phyloP scores from a whole-genome alignment of 2,329 filamentous ascomycete genomes.

The Aspergillus sp. region DNA sequence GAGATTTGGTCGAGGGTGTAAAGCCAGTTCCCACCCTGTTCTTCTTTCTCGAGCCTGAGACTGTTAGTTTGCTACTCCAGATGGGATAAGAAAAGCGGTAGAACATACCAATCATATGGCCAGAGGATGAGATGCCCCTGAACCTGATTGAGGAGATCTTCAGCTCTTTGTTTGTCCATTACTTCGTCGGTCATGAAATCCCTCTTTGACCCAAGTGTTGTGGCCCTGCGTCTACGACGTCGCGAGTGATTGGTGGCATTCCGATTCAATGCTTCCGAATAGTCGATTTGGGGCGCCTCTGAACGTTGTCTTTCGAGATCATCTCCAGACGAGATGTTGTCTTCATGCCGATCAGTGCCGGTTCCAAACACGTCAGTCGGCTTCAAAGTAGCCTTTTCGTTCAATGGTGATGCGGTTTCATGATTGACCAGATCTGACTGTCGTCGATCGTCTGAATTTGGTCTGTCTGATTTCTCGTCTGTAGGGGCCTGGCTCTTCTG shows the following conservation, averaged over 20 bases:
- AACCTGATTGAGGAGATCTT: slow-evolving; percentile 75
- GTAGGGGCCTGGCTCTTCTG: slow-evolving; percentile 28
- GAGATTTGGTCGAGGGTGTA: slow-evolving; percentile 96
- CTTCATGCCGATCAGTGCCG: slow-evolving; percentile 24
- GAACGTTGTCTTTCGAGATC: slow-evolving; percentile 34
- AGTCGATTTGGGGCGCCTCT: slow-evolving; percentile 34
- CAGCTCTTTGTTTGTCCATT: slow-evolving; percentile 71
- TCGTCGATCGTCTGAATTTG: slow-evolving; percentile 34
- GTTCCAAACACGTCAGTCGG: slow-evolving; percentile 27
- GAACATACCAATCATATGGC: slow-evolving; percentile 80
- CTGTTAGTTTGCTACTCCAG: slow-evolving; percentile 10
- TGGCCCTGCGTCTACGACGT: slow-evolving; percentile 44
- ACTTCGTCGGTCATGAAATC: slow-evolving; percentile 69
- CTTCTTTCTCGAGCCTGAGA: slow-evolving; percentile 74
- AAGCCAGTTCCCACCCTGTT: slow-evolving; percentile 91
- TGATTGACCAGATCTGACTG: slow-evolving; percentile 30
- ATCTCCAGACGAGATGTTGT: slow-evolving; percentile 24
- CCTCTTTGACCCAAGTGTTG: slow-evolving; percentile 47
- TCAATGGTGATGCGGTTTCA: slow-evolving; percentile 34
- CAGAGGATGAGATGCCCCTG: slow-evolving; percentile 90
- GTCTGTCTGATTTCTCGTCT: slow-evolving; percentile 39
- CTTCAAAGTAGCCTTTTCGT: slow-evolving; percentile 46
- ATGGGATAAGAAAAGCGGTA: not conserved
- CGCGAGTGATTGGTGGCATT: slow-evolving; percentile 37
- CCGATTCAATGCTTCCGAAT: slow-evolving; percentile 42